Conservation (phyloP, 495 filamentous ascomycete genomes). For the Hypoxylon rickii region DNA sequence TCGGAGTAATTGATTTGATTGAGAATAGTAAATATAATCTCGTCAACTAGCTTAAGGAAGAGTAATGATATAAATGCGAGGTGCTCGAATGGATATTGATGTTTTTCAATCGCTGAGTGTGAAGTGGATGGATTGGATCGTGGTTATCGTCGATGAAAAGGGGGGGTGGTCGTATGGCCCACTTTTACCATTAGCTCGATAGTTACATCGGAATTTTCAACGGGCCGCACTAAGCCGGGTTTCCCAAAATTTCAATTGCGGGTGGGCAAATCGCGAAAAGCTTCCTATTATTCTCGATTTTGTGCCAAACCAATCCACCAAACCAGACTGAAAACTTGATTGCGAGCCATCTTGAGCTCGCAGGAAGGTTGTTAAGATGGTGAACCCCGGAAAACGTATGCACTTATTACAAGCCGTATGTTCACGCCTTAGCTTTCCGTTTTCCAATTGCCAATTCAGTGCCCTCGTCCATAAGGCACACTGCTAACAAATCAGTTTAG, state of each 20-base stretch:
- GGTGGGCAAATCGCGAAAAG: not conserved
- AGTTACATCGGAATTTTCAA: constrained; percentile 2
- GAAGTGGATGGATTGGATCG: too few relatives aligned
- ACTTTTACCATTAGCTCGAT: too few relatives aligned
- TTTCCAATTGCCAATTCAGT: too few relatives aligned
- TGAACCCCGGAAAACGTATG: constrained; percentile 77
- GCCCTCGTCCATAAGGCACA: not conserved
- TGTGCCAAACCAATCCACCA: constrained; percentile 1
- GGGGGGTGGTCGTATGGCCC: too few relatives aligned
- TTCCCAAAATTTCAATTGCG: constrained; percentile 21
- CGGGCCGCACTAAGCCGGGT: constrained; percentile 5
- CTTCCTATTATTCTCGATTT: constrained; percentile 8
- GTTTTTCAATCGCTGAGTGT: too few relatives aligned
- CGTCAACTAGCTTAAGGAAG: too few relatives aligned
- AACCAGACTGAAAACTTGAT: constrained; percentile 19
- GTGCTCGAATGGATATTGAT: too few relatives aligned
- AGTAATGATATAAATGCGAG: too few relatives aligned
- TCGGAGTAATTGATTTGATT: too few relatives aligned
- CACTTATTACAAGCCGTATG: constrained; percentile 76
- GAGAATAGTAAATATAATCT: too few relatives aligned
- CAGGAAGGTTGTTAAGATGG: constrained; percentile 63
- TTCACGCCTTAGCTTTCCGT: constrained; percentile 1
- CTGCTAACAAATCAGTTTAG: constrained; percentile 37
- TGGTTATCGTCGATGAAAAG: too few relatives aligned
- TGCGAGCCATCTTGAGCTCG: constrained; percentile 31